Base-by-base conservation (phyloP, 2,329 filamentous ascomycete genomes). In the Exophiala dermatitidis region DNA sequence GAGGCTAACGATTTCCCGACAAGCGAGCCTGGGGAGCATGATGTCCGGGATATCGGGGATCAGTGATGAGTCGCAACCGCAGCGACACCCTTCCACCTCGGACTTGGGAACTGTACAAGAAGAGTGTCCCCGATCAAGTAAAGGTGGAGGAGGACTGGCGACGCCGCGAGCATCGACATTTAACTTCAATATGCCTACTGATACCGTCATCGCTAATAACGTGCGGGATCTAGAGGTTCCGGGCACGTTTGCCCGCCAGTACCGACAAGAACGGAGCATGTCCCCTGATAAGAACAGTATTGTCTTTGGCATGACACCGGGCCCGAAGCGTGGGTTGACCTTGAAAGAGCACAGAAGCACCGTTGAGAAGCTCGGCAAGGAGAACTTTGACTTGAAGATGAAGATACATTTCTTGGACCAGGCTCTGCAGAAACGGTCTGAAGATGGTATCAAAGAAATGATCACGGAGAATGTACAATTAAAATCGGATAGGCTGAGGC, bases 381-480 rank as follows among this genome's bases (percentile, higher is more conserved):
- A 98, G 69, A 98, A 98, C 61, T 98, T 97, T 67, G 91, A 96
- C 67, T 74, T 97, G 51, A 96, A 97, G 71, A 83, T 97, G 71
- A 94, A 95, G 68, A 93, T 97, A 60, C 94, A 96, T 77, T 98
- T 96, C 66, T 79, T 98, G 46, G 94, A 91, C 64, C 88, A 97
- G 68, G 86, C 91, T 1, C 74, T 98, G 19, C 90, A 95, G 69
- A 93, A 91, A 66, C 80, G 94, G 40, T 96, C 90, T 1, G 91
- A 97, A 68, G 91, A 97, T 71, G 90, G 90, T 59, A 85, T 98
- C 68, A 95, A 95, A 72, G 91, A 96, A 68, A 94, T 96, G 85
- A 95, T 97, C 63, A 90, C 89, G 42, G 91, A 96, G 70, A 98
- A 96, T 64, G 91, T 97, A 3, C 90, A 96, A 67, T 79, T 97